Percentiles rank a stretch among this genome's conserved stretches.
Evolutionary conservation across 2,329 filamentous ascomycete species (phyloP).

Genomic region (Fusarium duplospermum): DNA sequence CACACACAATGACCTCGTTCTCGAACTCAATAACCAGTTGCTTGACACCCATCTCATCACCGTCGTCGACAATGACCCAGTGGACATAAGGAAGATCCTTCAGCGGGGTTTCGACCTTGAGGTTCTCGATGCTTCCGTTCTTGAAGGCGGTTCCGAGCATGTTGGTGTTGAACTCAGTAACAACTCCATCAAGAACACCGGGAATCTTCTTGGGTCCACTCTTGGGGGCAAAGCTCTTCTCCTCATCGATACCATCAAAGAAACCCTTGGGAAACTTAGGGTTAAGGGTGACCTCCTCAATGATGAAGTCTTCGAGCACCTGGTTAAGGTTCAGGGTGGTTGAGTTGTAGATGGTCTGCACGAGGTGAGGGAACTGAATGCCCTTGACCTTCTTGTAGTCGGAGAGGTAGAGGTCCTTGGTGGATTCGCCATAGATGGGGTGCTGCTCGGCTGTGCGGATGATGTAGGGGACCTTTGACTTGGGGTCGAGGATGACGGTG

Average conservation of each 20-base stretch:
- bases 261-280: neutral
- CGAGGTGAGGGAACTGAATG: slow-evolving; percentile 5
- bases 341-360: slow-evolving; percentile 18
- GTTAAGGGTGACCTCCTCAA: slow-evolving; percentile 7
- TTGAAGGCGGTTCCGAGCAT: slow-evolving; percentile 11
- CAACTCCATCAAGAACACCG: neutral
- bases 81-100: slow-evolving; percentile 1
- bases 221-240: slow-evolving; percentile 3
- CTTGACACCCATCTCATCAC: slow-evolving; percentile 7
- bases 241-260: neutral
- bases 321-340: neutral
- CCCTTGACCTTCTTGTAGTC: slow-evolving; percentile 8
- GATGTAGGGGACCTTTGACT: slow-evolving; percentile 6
- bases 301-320: slow-evolving; percentile 7
- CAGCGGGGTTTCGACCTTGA: neutral
- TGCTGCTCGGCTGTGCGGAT: slow-evolving; percentile 17
- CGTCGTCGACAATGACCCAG: slow-evolving; percentile 14
- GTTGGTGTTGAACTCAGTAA: slow-evolving; percentile 20
- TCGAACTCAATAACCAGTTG: slow-evolving; percentile 20
- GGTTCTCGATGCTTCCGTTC: neutral
- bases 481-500: slow-evolving; percentile 9
- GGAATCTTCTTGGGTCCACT: neutral
- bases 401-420: slow-evolving; percentile 4
- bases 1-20: slow-evolving; percentile 15
- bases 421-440: slow-evolving; percentile 7